Base-by-base conservation (phyloP, 78 protist genomes). In the Emiliania huxleyi region DNA sequence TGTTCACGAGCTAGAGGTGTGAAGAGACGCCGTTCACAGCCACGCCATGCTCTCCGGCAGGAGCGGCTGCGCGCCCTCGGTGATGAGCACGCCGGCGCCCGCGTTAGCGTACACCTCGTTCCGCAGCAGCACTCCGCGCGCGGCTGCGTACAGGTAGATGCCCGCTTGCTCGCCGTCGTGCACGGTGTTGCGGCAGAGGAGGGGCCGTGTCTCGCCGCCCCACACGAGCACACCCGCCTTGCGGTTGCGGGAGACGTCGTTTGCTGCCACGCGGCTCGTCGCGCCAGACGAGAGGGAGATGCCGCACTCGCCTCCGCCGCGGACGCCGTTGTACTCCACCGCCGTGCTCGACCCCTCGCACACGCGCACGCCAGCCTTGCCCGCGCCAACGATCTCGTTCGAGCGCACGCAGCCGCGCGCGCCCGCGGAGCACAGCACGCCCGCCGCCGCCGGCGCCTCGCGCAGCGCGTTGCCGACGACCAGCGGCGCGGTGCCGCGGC, bases 91-190 rank as follows among this genome's bases (percentile, higher is more conserved):
- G 38, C 77, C 93, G 21, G 93, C 62, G 19, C 75, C 73, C 5
- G 52, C 21, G 55, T 91, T 91, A 11, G 6, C 42, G 37, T 5
- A 3, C 49, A 91, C 6, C 48, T 91, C 93, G 77, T 48, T 49
- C 87, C 12, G 8, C 71, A 42, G n/a, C 33, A 91, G 49, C 12
- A 19, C 11, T 0, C 43, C 69, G 29, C 33, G 26, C 43, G 81
- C 81, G 33, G 19, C 33, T 2, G 37, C 81, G 18, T 71, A 91
- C 12, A 79, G 1, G 79, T 77, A 91, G 77, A 91, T n/a, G 45
- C 93, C 93, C 21, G 89, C 25, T 29, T 91, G 89, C 88, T 77
- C 52, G 21, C 90, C 88, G 56, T n/a, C 26, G 46, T n/a, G 21
- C 69, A 91, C 48, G 35, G 26, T 23, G 81, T 71, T 71, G 81